These are phyloP conservation scores for Geosmithia putterillii DNA, from an alignment of 2,329 filamentous ascomycete species.

Conservation along the genomic window DNA sequence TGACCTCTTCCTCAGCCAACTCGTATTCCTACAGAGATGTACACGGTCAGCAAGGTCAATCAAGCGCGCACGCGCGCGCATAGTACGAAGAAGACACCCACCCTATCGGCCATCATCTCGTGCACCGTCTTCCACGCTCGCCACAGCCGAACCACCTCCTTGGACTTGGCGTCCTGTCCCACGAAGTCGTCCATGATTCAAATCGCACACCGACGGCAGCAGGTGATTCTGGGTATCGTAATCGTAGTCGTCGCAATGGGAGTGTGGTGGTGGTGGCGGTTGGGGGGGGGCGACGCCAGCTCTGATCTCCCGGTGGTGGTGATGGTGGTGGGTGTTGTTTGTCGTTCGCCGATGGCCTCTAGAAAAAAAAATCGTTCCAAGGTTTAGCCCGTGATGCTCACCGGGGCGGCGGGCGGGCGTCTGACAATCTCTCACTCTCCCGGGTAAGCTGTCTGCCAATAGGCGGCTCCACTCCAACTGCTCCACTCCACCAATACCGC, in stretches of 20 bases:
- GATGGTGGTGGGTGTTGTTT: not conserved
- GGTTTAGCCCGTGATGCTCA: no score
- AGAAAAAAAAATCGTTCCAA: not conserved
- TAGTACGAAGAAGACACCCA: constrained; percentile 33
- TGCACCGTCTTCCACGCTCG: constrained; percentile 86
- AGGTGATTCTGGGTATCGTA: not conserved
- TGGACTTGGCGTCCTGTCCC: constrained; percentile 36
- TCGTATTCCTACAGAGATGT: constrained; percentile 64
- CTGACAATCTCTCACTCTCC: not conserved
- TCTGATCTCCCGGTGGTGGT: not conserved
- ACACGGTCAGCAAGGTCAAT: not conserved
- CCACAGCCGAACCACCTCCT: constrained; percentile 63
- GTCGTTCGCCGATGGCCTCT: not conserved
- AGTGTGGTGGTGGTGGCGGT: not conserved
- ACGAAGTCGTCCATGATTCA: constrained; percentile 25
- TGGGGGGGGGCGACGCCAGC: not conserved
- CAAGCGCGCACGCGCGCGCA: not conserved
- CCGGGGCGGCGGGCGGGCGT: no score
- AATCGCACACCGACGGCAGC: not conserved
- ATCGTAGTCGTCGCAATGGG: no score
- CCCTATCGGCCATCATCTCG: constrained; percentile 87
- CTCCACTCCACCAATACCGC: no score
- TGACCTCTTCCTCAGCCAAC: constrained; percentile 77
- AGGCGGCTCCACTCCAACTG: no score
- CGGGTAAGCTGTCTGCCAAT: not conserved